These are phyloP conservation scores for Dioszegia aurantiaca DNA, from an alignment of 768 basidiomycete genomes.

Conservation along the genomic window DNA sequence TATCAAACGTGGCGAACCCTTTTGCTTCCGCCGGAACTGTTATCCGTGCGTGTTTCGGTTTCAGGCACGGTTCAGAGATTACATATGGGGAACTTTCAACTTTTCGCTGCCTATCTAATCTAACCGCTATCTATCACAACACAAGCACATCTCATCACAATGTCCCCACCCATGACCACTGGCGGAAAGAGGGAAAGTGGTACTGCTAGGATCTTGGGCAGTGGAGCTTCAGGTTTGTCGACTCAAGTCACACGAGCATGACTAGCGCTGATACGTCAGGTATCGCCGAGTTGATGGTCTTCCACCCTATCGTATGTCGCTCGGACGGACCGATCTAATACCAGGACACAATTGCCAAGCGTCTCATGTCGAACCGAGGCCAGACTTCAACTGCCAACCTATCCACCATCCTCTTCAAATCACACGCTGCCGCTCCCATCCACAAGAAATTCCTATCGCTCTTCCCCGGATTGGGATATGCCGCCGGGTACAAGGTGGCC, in stretches of 20 bases:
- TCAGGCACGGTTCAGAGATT: constrained; percentile 3
- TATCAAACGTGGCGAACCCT: constrained; percentile 1
- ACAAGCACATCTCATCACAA: constrained; percentile 16
- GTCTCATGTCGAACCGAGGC: constrained; percentile 94
- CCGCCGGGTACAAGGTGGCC: constrained; percentile 93
- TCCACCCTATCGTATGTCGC: constrained; percentile 66
- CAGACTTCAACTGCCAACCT: constrained; percentile 57
- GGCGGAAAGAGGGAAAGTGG: constrained; percentile 64
- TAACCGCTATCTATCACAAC: background rate
- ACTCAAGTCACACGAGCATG: background rate
- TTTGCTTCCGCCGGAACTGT: constrained; percentile 2
- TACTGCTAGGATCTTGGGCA: constrained; percentile 82
- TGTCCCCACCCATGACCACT: constrained; percentile 47
- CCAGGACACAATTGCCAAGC: constrained; percentile 91
- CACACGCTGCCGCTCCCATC: constrained; percentile 68
- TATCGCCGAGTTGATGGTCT: constrained; percentile 88
- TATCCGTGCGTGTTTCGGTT: background rate
- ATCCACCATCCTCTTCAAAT: constrained; percentile 80
- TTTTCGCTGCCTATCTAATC: background rate
- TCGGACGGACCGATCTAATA: background rate
- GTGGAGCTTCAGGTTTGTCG: constrained; percentile 78
- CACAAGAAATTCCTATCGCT: constrained; percentile 74
- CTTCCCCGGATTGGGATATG: constrained; percentile 96
- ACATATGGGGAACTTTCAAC: constrained; percentile 3
- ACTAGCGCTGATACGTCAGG: constrained; percentile 57